These are phyloP conservation scores for Gnomoniopsis smithogilvyi DNA, from an alignment of 2,329 filamentous ascomycete species.

Conservation along the genomic window DNA sequence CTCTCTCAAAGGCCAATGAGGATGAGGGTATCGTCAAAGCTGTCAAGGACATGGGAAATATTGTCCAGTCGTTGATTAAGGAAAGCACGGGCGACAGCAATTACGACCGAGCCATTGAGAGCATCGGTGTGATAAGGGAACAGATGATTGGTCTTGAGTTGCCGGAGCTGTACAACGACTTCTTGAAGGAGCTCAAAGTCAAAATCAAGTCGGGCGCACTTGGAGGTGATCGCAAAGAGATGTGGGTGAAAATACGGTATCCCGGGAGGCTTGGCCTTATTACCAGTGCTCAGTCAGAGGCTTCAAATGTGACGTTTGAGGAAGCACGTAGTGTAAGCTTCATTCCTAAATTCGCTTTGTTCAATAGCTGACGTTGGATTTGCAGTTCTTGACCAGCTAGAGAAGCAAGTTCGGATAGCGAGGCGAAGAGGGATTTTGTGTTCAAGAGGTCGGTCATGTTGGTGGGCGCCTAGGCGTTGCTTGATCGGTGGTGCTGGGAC, in stretches of 20 bases:
- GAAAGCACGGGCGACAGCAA: slow-evolving; percentile 72
- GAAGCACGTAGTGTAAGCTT: slow-evolving; percentile 61
- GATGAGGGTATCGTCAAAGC: slow-evolving; percentile 64
- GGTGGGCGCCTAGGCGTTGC: not conserved
- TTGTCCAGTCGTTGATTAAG: slow-evolving; percentile 66
- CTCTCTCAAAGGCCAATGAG: slow-evolving; percentile 42
- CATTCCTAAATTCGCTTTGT: not conserved
- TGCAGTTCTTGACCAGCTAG: slow-evolving; percentile 2
- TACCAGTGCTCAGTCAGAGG: slow-evolving; percentile 57
- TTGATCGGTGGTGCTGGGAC: not conserved
- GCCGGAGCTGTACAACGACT: slow-evolving; percentile 72
- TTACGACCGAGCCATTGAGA: slow-evolving; percentile 74
- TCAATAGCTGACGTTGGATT: not conserved
- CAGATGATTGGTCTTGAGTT: slow-evolving; percentile 74
- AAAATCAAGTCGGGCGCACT: slow-evolving; percentile 67
- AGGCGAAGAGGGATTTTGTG: not conserved
- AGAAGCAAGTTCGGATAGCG: not conserved
- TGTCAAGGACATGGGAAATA: slow-evolving; percentile 68
- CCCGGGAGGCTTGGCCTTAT: slow-evolving; percentile 68
- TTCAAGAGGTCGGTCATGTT: not conserved
- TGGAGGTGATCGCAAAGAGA: slow-evolving; percentile 72
- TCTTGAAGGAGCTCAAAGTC: slow-evolving; percentile 68
- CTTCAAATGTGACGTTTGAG: slow-evolving; percentile 64
- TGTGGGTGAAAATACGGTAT: slow-evolving; percentile 74
- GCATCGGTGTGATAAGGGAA: slow-evolving; percentile 72